These are phyloP conservation scores for Silene coronaria DNA, from an alignment of 179 eudicot species.

Conservation along the genomic window DNA sequence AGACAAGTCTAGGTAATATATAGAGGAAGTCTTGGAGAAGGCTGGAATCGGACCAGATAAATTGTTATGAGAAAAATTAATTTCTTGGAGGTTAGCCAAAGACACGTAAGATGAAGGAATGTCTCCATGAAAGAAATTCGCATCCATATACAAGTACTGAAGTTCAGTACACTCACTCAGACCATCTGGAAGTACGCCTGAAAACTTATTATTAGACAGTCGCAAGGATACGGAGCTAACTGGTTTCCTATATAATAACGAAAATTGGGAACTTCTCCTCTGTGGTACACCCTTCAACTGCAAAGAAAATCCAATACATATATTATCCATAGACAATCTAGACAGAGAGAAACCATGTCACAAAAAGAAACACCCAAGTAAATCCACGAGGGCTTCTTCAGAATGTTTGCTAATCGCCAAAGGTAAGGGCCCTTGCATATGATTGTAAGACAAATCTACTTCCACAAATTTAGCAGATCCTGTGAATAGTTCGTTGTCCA, in stretches of 20 bases:
- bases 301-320: too few species aligned
- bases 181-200: slow-evolving; percentile 19
- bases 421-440: slow-evolving; percentile 12
- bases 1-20: slow-evolving; percentile 13
- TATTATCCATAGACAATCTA: too few species aligned
- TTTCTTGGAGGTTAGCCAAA: background rate
- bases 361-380: too few species aligned
- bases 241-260: too few species aligned
- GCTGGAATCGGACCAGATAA: slow-evolving; percentile 19
- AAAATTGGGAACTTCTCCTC: too few species aligned
- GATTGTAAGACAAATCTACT: slow-evolving; percentile 7
- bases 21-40: background rate
- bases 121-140: slow-evolving; percentile 16
- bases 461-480: slow-evolving; percentile 6
- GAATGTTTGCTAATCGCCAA: background rate
- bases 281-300: too few species aligned
- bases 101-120: slow-evolving; percentile 18
- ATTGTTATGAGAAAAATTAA: slow-evolving; percentile 16
- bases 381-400: too few species aligned
- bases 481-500: background rate
- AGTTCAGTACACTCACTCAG: slow-evolving; percentile 15
- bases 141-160: background rate
- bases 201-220: background rate
- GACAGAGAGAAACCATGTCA: too few species aligned
- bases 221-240: too few species aligned